Base-by-base conservation (phyloP, 768 basidiomycete species). In the Tubosaeta sp. region DNA sequence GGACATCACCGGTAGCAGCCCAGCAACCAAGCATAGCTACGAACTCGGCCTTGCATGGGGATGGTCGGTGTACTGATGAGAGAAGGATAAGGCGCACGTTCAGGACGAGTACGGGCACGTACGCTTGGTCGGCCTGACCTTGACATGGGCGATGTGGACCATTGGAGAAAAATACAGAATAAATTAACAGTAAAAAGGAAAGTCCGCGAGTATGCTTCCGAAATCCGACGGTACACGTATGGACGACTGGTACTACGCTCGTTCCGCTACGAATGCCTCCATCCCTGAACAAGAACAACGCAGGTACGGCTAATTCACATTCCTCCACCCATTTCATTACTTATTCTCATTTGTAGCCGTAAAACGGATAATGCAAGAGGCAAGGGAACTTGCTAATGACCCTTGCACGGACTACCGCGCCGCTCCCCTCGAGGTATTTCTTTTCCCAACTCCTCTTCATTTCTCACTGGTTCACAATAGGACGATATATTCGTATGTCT, bases 331-430 rank as follows among this genome's bases (percentile, higher is more conserved):
- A 8, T 27, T 27, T 13, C 2, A 32, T 49, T 3, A 14, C 44
- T 50, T 14, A 41, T n/a, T 10, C 36, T 46, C 11, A 0, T 42
- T 12, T 12, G 13, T 57, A 89, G 94, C 93, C 48, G 90, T 96
- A 46, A 97, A 97, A 73, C 84, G 95, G 31, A 96, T 98, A 59
- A 88, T 98, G 86, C 92, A 93, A 67, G 95, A 98, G 70, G 94
- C 94, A 4, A 76, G 82, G 53, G 94, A 98, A 63, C 80, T 97
- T 13, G 83, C 86, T 1, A 83, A 80, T 47, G 94, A 95, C 68
- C 83, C 88, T 51, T 84, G 81, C 46, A 84, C 87, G 1, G 94
- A 95, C 64, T 97, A 95, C 64, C 73, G 82, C 49, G 95, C 94
- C 16, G 84, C 72, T 0, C 93, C 74, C 62, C 81, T 76, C 54